Base-by-base conservation (phyloP, 2,329 filamentous ascomycete species). In the Fusarium brevicatenulatum region DNA sequence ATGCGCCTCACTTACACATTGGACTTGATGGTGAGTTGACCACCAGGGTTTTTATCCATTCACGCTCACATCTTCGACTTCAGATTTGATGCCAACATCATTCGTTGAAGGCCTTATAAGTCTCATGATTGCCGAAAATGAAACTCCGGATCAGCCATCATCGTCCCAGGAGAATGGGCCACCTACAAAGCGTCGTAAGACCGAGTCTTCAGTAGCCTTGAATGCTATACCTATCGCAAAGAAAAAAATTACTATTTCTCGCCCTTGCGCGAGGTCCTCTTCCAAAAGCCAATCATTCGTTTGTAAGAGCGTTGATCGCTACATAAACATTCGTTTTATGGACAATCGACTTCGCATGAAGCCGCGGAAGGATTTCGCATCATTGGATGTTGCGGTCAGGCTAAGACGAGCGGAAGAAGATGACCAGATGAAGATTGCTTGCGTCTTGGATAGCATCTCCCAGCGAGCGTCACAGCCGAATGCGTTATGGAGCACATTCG, bases 401-500 rank as follows among this genome's bases (percentile, higher is more conserved):
- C 32, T 81, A 19, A 69, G 64, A 9, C 63, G 74, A 16, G 59
- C 72, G 28, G 78, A 82, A 47, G 37, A 67, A 12, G 70, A 72
- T 16, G 61, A 71, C 8, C 39, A 74, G 12, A 66, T 70, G 7
- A 50, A 47, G 16, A 73, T 16, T 25, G 63, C 52, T 36, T 37
- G 9, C 36, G 46, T n/a, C 13, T 28, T 40, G 40, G 4, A 13
- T n/a, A 21, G 28, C 19, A 23, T 34, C 10, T 72, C 53, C 64
- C 49, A 71, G 70, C 74, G 62, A 56, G 68, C 66, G 34, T 60
- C 56, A 11, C 59, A 63, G 3, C 73, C 78, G 9, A 82, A 82
- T n/a, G 75, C 74, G 11, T 70, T 86, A 2, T 85, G 83, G 82
- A 76, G 76, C 13, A 72, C 67, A 9, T 72, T 82, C 9, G 73